Evolutionary conservation across 129 eudicot species (phyloP), one percentile per base, ranked within the genome.

Genomic region (Chrysanthemum seticuspe): DNA sequence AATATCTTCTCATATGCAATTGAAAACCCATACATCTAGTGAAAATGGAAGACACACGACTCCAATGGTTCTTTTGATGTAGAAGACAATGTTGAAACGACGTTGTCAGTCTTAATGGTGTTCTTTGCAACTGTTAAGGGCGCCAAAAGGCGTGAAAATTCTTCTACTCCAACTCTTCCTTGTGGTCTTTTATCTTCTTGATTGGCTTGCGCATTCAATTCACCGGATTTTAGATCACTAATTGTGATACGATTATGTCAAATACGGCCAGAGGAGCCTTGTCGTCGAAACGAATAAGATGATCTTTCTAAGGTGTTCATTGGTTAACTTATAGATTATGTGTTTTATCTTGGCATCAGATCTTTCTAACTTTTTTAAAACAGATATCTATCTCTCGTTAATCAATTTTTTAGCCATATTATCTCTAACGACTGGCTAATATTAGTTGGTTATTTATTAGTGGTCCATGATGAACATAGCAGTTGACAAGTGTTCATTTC

Each of bases 191-290:
- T 53, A 12, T 29, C 48, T 21, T 23, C 60, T 13, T 45, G 57
- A 15, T 57, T 23, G 44, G 44, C 10, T 45, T 45, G 48, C 59
- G 61, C 80, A 10, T 9, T 74, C 21, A 75, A 54, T 34, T 67
- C 78, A 14, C 82, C 69, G 9, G 75, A 34, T 57, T 70, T 79
- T 15, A 60, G 45, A 36, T 71, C 74, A 18, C 64, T 29, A 14
- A 62, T n/a, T 18, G 66, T 40, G 15, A 78, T 31, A 13, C 54
- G 36, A 47, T 76, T 67, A 58, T 80, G 81, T 90, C 95, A 88
- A 13, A 83, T 78, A 15, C 79, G 87, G 59, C 90, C 95, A 2
- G 95, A 88, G 56, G 90, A 88, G 48, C 95, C 95, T 55, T 88
- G 90, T 62, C 90, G 69, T 74, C 95, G 78, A 55, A 88, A 85